Evolutionary conservation across 2,329 filamentous ascomycete species (phyloP).

Genomic region (Fusarium staphyleae): DNA sequence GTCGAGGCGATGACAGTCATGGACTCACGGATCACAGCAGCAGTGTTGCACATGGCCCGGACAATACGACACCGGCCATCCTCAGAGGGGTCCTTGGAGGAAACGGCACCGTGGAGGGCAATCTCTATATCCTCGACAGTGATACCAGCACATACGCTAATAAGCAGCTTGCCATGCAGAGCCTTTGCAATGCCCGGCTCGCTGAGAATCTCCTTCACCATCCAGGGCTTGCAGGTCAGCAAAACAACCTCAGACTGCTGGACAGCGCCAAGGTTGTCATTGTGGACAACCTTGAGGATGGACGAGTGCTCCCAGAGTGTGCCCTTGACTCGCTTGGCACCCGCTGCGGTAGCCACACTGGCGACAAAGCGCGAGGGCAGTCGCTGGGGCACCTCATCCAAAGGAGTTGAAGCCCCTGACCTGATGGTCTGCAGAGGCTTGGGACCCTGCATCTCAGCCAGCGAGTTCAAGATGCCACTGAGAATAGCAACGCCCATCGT

Average conservation of each 20-base stretch:
- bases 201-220: slow-evolving; percentile 72
- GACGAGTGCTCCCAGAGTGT: slow-evolving; percentile 69
- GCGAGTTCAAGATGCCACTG: slow-evolving; percentile 76
- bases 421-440: slow-evolving; percentile 53
- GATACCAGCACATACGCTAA: slow-evolving; percentile 82
- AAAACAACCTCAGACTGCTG: slow-evolving; percentile 75
- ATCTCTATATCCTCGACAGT: slow-evolving; percentile 72
- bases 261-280: slow-evolving; percentile 74
- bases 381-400: slow-evolving; percentile 59
- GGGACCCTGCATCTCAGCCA: slow-evolving; percentile 60
- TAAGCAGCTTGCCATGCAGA: slow-evolving; percentile 78
- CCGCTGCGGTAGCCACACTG: slow-evolving; percentile 75
- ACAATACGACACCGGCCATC: slow-evolving; percentile 69
- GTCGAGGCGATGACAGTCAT: slow-evolving; percentile 81
- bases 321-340: slow-evolving; percentile 71
- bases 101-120: slow-evolving; percentile 65
- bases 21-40: slow-evolving; percentile 76
- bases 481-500: slow-evolving; percentile 88
- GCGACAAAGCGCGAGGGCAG: slow-evolving; percentile 81
- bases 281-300: slow-evolving; percentile 70
- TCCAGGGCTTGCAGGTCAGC: slow-evolving; percentile 81
- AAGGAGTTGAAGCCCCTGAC: slow-evolving; percentile 53
- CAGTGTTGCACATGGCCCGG: slow-evolving; percentile 85
- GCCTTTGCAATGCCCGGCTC: slow-evolving; percentile 74
- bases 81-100: slow-evolving; percentile 53